Conservation (phyloP, 2,329 filamentous ascomycete genomes). For the Harringtonia aguacate region DNA sequence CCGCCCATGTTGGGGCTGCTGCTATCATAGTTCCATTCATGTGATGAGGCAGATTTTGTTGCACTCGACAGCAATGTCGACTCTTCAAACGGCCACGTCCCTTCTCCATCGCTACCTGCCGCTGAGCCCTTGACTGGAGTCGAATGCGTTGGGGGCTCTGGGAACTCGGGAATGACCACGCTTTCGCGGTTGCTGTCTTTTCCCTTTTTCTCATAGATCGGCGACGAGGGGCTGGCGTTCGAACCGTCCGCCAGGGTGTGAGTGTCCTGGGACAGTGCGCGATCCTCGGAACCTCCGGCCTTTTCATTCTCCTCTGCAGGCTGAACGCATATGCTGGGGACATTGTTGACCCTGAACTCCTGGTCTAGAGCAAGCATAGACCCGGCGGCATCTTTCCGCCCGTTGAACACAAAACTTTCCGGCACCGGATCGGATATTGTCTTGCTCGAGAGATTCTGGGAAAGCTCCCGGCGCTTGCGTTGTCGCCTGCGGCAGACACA, state of each 20-base stretch:
- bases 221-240: background rate
- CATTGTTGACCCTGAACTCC: constrained; percentile 9
- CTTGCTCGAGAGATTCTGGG: constrained; percentile 12
- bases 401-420: constrained; percentile 17
- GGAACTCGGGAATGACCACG: constrained; percentile 8
- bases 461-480: constrained; percentile 9
- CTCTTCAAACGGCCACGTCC: constrained; percentile 12
- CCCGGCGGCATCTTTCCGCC: constrained; percentile 9
- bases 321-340: background rate
- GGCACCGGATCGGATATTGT: constrained; percentile 22
- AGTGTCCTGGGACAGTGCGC: no score
- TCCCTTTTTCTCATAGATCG: background rate
- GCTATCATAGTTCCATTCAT: background rate
- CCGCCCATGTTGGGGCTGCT: background rate
- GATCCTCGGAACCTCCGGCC: background rate
- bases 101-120: background rate
- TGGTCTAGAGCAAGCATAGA: constrained; percentile 11
- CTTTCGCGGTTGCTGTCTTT: background rate
- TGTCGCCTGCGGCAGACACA: constrained; percentile 19
- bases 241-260: no score
- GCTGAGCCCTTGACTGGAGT: background rate
- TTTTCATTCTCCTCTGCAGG: background rate
- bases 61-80: constrained; percentile 10
- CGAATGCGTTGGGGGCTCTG: constrained; percentile 4
- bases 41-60: background rate